Evolutionary conservation across 2,329 filamentous ascomycete species (phyloP), one percentile per base, ranked within the genome.

Genomic region (Alternaria novae-zelandiae): DNA sequence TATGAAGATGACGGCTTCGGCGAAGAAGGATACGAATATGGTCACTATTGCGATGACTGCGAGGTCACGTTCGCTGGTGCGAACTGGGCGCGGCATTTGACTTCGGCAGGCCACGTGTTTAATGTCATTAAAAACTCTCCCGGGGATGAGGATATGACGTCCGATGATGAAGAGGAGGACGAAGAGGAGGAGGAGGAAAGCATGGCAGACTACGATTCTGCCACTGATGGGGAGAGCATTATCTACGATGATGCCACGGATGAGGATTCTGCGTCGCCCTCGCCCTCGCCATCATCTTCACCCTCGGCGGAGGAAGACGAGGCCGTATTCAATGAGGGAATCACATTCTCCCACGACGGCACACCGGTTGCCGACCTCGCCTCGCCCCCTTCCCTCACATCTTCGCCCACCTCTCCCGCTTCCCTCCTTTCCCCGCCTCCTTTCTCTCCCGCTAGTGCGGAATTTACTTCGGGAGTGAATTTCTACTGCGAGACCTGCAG

Each of bases 401-500:
- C 36, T 17, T 41, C 36, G 4, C 8, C n/a, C 9, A 11, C 15
- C 36, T 41, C 36, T 3, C 15, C 15, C 15, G 15, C 32, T n/a
- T 41, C 32, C 15, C 4, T n/a, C 7, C 1, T 13, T 5, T 36
- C 13, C 13, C 9, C 30, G 30, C 1, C 13, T n/a, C 13, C 13
- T 36, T 36, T 1, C 13, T 9, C 32, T 7, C 12, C 13, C 5
- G 32, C 32, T 6, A 6, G 30, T n/a, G 7, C 4, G 1, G 32
- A 36, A 9, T 36, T 36, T 1, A 2, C 0, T 36, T 36, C 32
- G 0, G 32, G 3, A 36, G 7, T 4, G 15, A 2, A 36, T 1
- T 36, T 41, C 8, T 41, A 41, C 36, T 41, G 36, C 36, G 36
- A 17, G n/a, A 41, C n/a, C 8, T 41, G 36, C 36, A 41, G 0